Conservation (phyloP, 805 yeast species). For the Torulaspora franciscae region DNA sequence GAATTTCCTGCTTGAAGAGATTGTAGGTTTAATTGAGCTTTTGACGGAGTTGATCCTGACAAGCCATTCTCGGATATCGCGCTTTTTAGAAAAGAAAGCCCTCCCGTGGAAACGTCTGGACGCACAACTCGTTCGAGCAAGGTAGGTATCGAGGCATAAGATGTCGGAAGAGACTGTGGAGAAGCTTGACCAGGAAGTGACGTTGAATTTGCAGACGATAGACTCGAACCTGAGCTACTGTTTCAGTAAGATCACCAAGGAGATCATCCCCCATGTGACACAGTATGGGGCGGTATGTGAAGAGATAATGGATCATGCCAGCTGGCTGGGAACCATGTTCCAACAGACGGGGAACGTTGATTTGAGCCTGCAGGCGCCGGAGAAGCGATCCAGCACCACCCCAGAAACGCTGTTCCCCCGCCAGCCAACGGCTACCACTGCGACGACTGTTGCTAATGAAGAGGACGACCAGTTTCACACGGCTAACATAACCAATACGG, state of each 20-base stretch:
- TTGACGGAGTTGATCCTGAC: neutral
- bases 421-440: neutral
- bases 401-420: conserved; percentile 9
- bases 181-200: conserved; percentile 71
- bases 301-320: conserved; percentile 59
- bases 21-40: neutral
- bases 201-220: conserved; percentile 69
- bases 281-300: conserved; percentile 54
- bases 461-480: conserved; percentile 18
- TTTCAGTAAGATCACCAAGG: conserved; percentile 61
- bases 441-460: neutral
- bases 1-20: too few species aligned
- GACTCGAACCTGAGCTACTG: conserved; percentile 68
- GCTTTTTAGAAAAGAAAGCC: neutral
- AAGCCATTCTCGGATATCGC: neutral
- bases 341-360: conserved; percentile 70
- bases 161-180: conserved; percentile 40
- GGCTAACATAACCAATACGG: conserved; percentile 25
- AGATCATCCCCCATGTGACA: conserved; percentile 62
- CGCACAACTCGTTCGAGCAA: too few species aligned
- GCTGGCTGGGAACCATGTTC: conserved; percentile 73
- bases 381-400: neutral
- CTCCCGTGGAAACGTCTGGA: neutral
- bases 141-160: neutral
- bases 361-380: conserved; percentile 24